phyloP scores from a whole-genome alignment of 306 rosid species.

The Senna siamea region DNA sequence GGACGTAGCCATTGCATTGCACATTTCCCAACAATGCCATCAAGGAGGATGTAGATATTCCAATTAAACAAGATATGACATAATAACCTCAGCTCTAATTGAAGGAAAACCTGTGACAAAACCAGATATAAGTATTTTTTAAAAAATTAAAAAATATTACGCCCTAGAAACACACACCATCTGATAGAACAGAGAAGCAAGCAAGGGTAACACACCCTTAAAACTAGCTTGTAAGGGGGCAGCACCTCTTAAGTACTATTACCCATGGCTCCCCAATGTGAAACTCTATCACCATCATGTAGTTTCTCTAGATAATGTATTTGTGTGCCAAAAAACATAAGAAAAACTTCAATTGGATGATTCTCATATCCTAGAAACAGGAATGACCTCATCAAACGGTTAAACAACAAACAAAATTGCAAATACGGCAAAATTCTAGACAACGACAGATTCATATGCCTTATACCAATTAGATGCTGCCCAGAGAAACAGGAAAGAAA shows the following conservation, averaged over 20 bases:
- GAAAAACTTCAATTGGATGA: not conserved
- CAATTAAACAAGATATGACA: slow-evolving; percentile 32
- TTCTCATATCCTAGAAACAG: not conserved
- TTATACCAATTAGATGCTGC: not conserved
- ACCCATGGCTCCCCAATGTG: too few relatives aligned
- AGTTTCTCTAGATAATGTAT: not conserved
- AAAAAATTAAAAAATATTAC: not conserved
- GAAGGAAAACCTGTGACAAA: slow-evolving; percentile 43
- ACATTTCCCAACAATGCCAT: slow-evolving; percentile 53
- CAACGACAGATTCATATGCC: not conserved
- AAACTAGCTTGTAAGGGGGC: too few relatives aligned
- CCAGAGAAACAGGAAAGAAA: slow-evolving; percentile 1
- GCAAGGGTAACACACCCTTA: too few relatives aligned
- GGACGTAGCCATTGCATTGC: slow-evolving; percentile 47
- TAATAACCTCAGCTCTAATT: slow-evolving; percentile 30
- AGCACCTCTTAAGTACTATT: too few relatives aligned
- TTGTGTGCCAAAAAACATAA: not conserved
- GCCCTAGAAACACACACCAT: not conserved
- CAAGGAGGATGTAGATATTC: slow-evolving; percentile 34
- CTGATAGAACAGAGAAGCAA: not conserved
- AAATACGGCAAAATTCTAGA: not conserved
- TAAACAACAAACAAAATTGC: not conserved
- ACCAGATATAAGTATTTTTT: slow-evolving; percentile 3
- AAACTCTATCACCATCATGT: too few relatives aligned
- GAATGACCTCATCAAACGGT: slow-evolving; percentile 5